Base-by-base conservation (phyloP, 2,329 filamentous ascomycete genomes). In the Elsinoe ampelina region DNA sequence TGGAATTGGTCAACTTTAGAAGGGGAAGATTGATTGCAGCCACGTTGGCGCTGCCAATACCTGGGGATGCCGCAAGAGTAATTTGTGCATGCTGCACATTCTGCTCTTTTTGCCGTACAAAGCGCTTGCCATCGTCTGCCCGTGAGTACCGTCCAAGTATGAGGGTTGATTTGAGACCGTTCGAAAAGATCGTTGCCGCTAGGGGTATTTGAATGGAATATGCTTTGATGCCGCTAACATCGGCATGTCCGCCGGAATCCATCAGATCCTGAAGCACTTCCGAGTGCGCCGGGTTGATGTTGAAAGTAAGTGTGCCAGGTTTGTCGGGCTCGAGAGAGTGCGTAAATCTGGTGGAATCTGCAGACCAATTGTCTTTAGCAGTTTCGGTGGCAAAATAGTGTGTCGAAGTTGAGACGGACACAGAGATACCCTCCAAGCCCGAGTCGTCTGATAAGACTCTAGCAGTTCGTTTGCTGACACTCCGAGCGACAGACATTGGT, bases 101-200 rank as follows among this genome's bases (percentile, higher is more conserved):
- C 42, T 41, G 22, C 19, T 26, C 12, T 4, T 11, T 2, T 11
- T 48, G 32, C 5, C 39, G 42, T 2, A 17, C n/a, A 32, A 45
- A 56, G 11, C 11, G 12, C 4, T 20, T 20, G 10, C 22, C 12
- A 13, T 64, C 17, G 66, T 67, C 19, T 59, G 63, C 34, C 62
- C 64, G 58, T 6, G 57, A 51, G 57, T 64, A 67, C 11, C 43
- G 58, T 5, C 57, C 65, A 42, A 64, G 60, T 19, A 64, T 65
- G 6, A 88, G 70, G 1, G 82, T 86, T 1, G 83, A 83, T 1
- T 73, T 73, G 22, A 73, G 75, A 45, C 83, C 85, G 59, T 84
- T 92, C 38, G 83, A 80, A 65, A 93, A 93, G 5, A 89, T 73
- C 0, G 89, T 95, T 64, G 89, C 88, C 39, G 88, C 84, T 22